A percentile compares a stretch with the other conserved stretches of the same genome.
Evolutionary conservation across 768 basidiomycete species (phyloP).

Genomic region (Xerocomus spinulosus): DNA sequence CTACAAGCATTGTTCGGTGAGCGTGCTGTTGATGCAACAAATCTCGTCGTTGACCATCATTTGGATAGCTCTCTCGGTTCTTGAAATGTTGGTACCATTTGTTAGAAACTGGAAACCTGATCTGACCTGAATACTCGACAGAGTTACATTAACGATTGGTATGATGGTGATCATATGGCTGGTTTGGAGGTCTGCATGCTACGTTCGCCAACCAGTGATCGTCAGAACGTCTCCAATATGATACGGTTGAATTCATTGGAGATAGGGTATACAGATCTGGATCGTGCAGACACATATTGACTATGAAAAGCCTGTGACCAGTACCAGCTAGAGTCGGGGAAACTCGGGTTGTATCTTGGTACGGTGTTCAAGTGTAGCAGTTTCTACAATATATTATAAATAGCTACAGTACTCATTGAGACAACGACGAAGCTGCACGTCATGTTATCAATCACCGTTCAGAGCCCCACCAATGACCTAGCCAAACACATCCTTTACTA

Average conservation of each 20-base stretch:
- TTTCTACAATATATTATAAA: no score
- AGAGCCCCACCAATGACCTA: no score
- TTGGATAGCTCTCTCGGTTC: constrained; percentile 43
- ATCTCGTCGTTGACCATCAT: constrained; percentile 5
- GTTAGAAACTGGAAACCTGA: background rate
- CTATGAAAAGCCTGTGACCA: no score
- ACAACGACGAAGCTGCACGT: no score
- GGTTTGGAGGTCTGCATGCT: constrained; percentile 48
- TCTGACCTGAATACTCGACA: constrained; percentile 20
- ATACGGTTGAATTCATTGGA: constrained; percentile 4
- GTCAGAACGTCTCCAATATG: constrained; percentile 23
- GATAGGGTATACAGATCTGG: constrained; percentile 4
- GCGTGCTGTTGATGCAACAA: background rate
- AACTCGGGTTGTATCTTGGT: no score
- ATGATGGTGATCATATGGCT: constrained; percentile 48
- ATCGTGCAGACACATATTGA: constrained; percentile 4
- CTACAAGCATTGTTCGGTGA: constrained; percentile 51
- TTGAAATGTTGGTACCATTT: constrained; percentile 44
- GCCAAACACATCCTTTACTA: no score
- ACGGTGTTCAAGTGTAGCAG: no score
- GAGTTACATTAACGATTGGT: constrained; percentile 44
- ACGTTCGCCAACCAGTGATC: constrained; percentile 29
- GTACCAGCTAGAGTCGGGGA: no score
- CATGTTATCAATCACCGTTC: no score
- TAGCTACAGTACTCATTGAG: no score